Percentiles rank a stretch among this genome's conserved stretches.
These are phyloP conservation scores for Asterella californica DNA, from an alignment of 225 moss, liverwort and hornwort genomes.

Conservation along the genomic window DNA sequence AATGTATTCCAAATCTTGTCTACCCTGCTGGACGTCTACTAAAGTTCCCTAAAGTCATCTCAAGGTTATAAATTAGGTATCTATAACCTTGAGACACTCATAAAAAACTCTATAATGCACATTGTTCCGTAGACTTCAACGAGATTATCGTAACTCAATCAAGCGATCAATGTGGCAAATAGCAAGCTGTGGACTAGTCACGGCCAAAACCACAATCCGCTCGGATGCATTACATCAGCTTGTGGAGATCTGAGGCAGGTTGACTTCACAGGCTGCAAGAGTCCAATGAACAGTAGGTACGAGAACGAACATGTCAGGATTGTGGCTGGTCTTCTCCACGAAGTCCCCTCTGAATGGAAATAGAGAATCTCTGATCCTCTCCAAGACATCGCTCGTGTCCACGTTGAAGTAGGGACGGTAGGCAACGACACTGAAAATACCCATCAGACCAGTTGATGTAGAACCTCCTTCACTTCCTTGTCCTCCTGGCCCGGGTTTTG, in stretches of 20 bases:
- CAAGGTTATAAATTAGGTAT: no score
- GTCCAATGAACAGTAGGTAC: neutral
- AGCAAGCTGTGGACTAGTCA: neutral
- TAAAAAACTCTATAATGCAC: no score
- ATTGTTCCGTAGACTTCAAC: no score
- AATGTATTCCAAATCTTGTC: neutral
- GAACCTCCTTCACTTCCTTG: conserved; percentile 54
- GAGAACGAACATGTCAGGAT: conserved; percentile 82
- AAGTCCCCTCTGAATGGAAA: conserved; percentile 97
- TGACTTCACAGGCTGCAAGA: neutral
- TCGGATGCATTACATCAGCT: neutral
- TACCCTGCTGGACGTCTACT: no score
- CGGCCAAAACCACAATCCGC: neutral
- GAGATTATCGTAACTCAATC: no score
- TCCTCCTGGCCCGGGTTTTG: conserved; percentile 72
- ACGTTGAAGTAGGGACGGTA: conserved; percentile 99
- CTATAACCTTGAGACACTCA: no score
- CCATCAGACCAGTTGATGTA: conserved; percentile 66
- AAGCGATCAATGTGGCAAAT: neutral
- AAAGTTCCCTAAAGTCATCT: no score
- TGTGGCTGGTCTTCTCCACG: conserved; percentile 97
- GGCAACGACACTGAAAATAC: conserved; percentile 75
- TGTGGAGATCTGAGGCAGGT: neutral
- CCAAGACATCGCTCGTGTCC: conserved; percentile 86
- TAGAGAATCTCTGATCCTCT: conserved; percentile 80